Percentiles rank a stretch among this genome's conserved stretches.
These are phyloP conservation scores for Aspergillus eucalypticola DNA, from an alignment of 2,329 filamentous ascomycete genomes.

Conservation along the genomic window DNA sequence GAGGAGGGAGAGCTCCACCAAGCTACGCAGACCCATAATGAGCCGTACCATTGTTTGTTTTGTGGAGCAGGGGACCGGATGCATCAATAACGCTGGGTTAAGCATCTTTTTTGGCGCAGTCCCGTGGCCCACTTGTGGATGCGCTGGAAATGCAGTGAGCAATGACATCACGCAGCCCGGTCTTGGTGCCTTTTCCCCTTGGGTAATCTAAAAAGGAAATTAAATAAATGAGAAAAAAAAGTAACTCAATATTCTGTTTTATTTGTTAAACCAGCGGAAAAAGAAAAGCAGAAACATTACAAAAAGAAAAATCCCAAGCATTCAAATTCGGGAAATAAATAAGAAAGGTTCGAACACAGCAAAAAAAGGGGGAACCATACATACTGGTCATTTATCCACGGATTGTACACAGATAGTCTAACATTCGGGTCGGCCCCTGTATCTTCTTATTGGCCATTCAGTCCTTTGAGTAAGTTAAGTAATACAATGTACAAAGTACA, in stretches of 20 bases:
- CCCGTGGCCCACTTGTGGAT: constrained; percentile 18
- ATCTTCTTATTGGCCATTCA: not conserved
- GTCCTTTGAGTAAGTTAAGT: too few species aligned
- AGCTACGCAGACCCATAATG: constrained; percentile 15
- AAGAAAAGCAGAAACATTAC: not conserved
- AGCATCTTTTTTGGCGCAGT: constrained; percentile 31
- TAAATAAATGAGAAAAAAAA: not conserved
- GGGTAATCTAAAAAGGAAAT: not conserved
- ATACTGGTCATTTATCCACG: not conserved
- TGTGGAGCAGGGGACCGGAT: constrained; percentile 28
- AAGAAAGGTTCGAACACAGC: not conserved
- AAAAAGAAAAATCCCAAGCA: not conserved
- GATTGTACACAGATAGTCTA: not conserved
- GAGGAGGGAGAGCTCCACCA: constrained; percentile 15
- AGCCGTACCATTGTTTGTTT: constrained; percentile 20
- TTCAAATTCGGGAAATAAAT: not conserved
- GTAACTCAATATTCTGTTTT: not conserved
- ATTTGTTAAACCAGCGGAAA: not conserved
- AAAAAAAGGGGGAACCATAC: not conserved
- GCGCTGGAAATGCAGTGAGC: constrained; percentile 7
- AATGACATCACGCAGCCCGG: constrained; percentile 15
- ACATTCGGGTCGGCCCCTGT: not conserved
- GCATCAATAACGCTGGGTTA: constrained; percentile 35
- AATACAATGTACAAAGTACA: too few species aligned
- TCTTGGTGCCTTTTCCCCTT: not conserved